These are phyloP conservation scores for Ustilago sp. DNA, from an alignment of 1,284 basidiomycete species.

Conservation along the genomic window DNA sequence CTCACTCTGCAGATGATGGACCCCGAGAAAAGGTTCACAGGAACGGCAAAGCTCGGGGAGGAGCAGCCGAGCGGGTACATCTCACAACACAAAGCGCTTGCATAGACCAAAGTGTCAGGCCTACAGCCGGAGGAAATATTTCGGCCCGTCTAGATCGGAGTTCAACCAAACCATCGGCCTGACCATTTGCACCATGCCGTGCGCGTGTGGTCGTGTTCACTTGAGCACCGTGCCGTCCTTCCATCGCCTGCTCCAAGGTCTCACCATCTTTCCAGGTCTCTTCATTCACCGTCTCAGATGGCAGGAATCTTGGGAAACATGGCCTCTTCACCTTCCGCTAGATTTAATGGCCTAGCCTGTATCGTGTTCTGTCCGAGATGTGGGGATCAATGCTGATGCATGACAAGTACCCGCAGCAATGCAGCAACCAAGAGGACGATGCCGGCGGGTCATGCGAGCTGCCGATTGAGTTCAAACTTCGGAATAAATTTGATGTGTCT, in stretches of 20 bases:
- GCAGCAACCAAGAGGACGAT: neutral
- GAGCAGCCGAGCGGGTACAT: neutral
- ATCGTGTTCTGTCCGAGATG: too few relatives aligned
- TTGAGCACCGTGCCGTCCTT: neutral
- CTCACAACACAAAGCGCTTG: neutral
- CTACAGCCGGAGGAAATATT: neutral
- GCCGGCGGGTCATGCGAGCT: constrained; percentile 1
- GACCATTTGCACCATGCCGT: neutral
- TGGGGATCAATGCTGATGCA: too few relatives aligned
- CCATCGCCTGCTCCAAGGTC: too few relatives aligned
- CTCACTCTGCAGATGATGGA: neutral
- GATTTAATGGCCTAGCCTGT: too few relatives aligned
- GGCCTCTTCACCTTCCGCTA: too few relatives aligned
- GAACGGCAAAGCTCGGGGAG: constrained; percentile 6
- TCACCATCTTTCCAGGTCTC: neutral
- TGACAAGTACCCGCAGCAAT: too few relatives aligned
- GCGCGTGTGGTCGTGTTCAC: neutral
- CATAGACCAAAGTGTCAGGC: neutral
- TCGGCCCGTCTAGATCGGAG: constrained; percentile 5
- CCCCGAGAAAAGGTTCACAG: neutral
- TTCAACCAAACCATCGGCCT: neutral
- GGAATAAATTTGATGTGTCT: neutral
- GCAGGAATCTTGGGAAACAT: too few relatives aligned
- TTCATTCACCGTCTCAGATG: too few relatives aligned
- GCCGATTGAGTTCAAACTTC: neutral